Evolutionary conservation across 495 filamentous ascomycete genomes (phyloP), one percentile per base, ranked within the genome.

Genomic region (Cercophora samala): DNA sequence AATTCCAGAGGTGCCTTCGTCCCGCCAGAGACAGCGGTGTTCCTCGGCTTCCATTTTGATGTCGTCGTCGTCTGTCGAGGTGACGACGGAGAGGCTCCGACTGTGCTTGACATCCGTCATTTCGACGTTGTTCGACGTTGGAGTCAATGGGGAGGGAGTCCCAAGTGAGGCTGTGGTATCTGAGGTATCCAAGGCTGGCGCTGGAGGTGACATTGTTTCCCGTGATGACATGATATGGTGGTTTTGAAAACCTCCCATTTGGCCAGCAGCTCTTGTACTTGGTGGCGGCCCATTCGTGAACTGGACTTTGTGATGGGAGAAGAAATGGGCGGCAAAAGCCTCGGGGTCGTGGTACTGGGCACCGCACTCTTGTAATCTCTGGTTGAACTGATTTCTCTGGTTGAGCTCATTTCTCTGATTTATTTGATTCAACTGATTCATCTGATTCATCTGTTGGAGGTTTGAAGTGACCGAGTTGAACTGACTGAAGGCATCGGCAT

Each of bases 11-110:
- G 67, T 65, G 17, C 68, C 66, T 21, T 71, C 69, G 0, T 76
- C 72, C 5, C 75, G 68, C 76, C 76, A 78, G 19, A 74, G 66
- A 64, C 76, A 78, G 60, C 61, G 64, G 63, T 77, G 72, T 29
- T 70, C 69, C n/a, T 71, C 65, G 26, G 62, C 37, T 6, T 21
- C 63, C 62, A 32, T 68, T 1, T 9, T 64, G 9, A 65, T 54
- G 22, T 65, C 46, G 19, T 62, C 60, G 26, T 58, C 51, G 42
- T 63, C 62, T 42, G 32, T 53, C 17, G 65, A 72, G 1, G 72
- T 71, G 23, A 51, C 53, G 18, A 68, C 51, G 15, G 76, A 71
- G 22, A 60, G 64, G 59, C 68, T 65, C 58, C 72, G 65, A 46
- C 53, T 56, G 37, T 64, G 63, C 42, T 75, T 75, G 8, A 61